A percentile compares a stretch with the other conserved stretches of the same genome.
Conservation (phyloP, 306 rosid species). For the Hylodesmum podocarpum region DNA sequence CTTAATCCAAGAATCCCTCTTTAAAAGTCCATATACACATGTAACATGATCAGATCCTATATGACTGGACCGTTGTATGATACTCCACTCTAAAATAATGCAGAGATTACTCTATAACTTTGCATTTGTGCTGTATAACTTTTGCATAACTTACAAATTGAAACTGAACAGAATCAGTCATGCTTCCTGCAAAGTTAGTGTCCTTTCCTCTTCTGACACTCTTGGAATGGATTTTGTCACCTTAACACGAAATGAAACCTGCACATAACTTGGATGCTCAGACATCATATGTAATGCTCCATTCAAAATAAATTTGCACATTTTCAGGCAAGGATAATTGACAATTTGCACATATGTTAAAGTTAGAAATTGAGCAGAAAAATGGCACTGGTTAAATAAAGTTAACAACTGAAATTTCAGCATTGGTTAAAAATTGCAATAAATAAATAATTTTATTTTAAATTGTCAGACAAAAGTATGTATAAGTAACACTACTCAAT, state of each 20-base stretch:
- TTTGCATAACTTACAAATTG: conserved; percentile 15
- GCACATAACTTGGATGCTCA: conserved; percentile 31
- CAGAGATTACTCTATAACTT: background rate
- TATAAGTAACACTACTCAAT: background rate
- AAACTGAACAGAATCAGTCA: conserved; percentile 15
- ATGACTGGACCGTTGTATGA: background rate
- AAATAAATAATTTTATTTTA: background rate
- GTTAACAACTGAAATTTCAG: background rate
- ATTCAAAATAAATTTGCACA: background rate
- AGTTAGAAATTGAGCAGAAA: background rate
- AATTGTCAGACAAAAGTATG: background rate
- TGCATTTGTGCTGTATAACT: conserved; percentile 16
- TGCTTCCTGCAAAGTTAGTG: conserved; percentile 36
- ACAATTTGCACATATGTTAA: background rate
- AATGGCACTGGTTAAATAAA: background rate
- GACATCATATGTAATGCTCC: background rate
- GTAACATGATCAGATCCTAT: background rate
- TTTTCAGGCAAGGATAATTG: background rate
- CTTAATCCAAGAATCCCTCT: background rate
- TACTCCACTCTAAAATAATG: background rate
- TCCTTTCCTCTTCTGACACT: conserved; percentile 31
- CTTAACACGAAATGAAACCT: conserved; percentile 78
- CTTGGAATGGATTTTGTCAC: conserved; percentile 45
- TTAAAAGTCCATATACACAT: background rate
- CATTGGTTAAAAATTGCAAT: background rate